Percentiles rank a stretch among this genome's conserved stretches.
Conservation (phyloP, 768 basidiomycete genomes). For the Suillus ampliporus region DNA sequence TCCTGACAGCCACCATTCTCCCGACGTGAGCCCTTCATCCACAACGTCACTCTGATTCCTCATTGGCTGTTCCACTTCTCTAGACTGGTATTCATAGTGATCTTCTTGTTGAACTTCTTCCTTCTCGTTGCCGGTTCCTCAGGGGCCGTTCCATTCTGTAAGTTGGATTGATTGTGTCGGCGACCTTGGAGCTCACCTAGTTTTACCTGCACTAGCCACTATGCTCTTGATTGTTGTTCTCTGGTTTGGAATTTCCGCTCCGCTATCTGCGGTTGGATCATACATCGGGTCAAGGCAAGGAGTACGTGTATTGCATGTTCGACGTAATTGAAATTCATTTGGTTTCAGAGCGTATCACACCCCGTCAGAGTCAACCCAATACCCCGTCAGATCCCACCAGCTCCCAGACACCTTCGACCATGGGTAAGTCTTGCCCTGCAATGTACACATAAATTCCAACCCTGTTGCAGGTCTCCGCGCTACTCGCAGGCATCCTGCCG, state of each 20-base stretch:
- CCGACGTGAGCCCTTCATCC: conserved; percentile 66
- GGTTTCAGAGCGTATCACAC: conserved; percentile 65
- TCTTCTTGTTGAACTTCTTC: conserved; percentile 93
- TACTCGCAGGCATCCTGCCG: conserved; percentile 91
- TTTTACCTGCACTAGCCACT: conserved; percentile 55
- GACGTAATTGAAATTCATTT: conserved; percentile 12
- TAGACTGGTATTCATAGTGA: conserved; percentile 81
- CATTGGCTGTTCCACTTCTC: conserved; percentile 16
- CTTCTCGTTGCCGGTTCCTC: conserved; percentile 85
- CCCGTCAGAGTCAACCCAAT: conserved; percentile 92
- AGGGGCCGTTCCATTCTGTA: conserved; percentile 95
- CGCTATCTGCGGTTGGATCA: conserved; percentile 84
- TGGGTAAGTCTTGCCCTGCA: conserved; percentile 56
- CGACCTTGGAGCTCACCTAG: conserved; percentile 1
- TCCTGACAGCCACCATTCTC: conserved; percentile 86
- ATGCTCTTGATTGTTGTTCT: conserved; percentile 83
- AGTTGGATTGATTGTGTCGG: conserved; percentile 19
- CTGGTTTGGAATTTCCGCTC: conserved; percentile 95
- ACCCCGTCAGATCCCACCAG: conserved; percentile 93
- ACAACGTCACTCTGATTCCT: conserved; percentile 1
- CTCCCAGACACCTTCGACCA: conserved; percentile 81
- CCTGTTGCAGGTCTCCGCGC: conserved; percentile 58
- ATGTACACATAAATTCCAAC: conserved; percentile 15
- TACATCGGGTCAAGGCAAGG: conserved; percentile 89
- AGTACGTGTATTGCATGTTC: conserved; percentile 48